Evolutionary conservation across 805 yeast genomes (phyloP), one percentile per base, ranked within the genome.

Genomic region (Cyberlindnera galapagoensis): DNA sequence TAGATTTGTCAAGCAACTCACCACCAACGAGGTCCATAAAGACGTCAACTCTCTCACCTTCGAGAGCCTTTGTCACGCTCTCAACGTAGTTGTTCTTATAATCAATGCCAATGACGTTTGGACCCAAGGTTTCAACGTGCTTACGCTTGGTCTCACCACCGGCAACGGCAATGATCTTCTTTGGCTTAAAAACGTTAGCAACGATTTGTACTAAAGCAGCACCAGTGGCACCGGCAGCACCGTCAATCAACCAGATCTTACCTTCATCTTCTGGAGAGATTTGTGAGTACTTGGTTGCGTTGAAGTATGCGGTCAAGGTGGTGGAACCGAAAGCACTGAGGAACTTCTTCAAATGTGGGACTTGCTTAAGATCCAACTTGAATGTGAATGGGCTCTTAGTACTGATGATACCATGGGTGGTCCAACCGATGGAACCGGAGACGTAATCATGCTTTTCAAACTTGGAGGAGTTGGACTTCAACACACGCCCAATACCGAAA

Each of bases 141-240:
- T 65, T 58, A 36, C 69, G 60, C 51, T 79, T 79, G 21, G 63
- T 76, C 5, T 56, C 63, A 8, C 76, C 69, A 35, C 84, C 82
- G 12, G 82, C 73, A 41, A 76, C 67, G 26, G 78, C 84, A 48
- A 76, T 63, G 17, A 78, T 76, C 43, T 63, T 69, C 26, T 63
- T 55, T 18, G 79, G 79, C 22, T 69, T 69, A 49, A 69, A 62
- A 9, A 71, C 53, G 24, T 67, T 57, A 38, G 72, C 59, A 25
- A 82, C 77, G 9, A 78, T 49, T 51, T 76, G 83, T 14, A 76
- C 70, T 29, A 63, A 70, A 29, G 66, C 56, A 17, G 74, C 65
- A 10, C 85, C 85, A n/a, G 79, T 78, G n/a, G 83, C 82, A 39
- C 86, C 86, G 7, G 79, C 69, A 10, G 85, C 85, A 36, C 82